Conservation (phyloP, 495 filamentous ascomycete genomes). For the Talaromyces stipitatus region DNA sequence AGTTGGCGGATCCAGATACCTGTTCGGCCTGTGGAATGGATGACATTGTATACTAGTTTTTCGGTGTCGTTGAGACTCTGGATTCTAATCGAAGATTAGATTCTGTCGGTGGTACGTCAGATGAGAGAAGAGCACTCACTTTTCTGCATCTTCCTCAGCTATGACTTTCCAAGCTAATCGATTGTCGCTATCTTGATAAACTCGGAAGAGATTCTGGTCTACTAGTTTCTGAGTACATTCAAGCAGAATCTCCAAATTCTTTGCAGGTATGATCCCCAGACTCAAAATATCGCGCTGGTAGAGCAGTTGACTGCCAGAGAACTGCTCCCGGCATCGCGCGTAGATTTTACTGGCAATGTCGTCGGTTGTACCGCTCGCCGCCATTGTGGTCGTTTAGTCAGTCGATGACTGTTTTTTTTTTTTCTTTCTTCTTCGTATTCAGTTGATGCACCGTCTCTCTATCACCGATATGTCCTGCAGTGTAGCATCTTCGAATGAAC, state of each 20-base stretch:
- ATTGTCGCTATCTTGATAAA: conserved; percentile 43
- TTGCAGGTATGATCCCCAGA: conserved; percentile 52
- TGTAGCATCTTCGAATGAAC: background rate
- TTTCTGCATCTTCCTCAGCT: conserved; percentile 60
- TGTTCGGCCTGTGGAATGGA: conserved; percentile 71
- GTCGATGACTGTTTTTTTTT: background rate
- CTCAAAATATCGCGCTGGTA: conserved; percentile 58
- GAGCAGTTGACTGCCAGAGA: conserved; percentile 46
- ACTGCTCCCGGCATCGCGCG: conserved; percentile 31
- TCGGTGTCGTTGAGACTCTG: conserved; percentile 61
- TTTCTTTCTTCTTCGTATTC: background rate
- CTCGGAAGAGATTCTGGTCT: conserved; percentile 60
- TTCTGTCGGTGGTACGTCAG: conserved; percentile 1
- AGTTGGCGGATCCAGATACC: conserved; percentile 86
- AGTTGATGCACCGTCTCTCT: background rate
- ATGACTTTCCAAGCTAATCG: conserved; percentile 59
- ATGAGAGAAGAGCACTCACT: conserved; percentile 35
- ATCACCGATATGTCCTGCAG: background rate
- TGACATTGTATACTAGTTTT: conserved; percentile 71
- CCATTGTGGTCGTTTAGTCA: background rate
- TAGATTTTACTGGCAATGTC: conserved; percentile 39
- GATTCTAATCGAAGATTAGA: conserved; percentile 40
- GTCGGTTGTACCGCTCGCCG: conserved; percentile 9
- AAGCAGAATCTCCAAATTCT: conserved; percentile 49
- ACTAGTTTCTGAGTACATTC: conserved; percentile 53